A percentile compares a stretch with the other conserved stretches of the same genome.
Evolutionary conservation across 1,284 basidiomycete genomes (phyloP).

Genomic region (Tilletiaria anomala): DNA sequence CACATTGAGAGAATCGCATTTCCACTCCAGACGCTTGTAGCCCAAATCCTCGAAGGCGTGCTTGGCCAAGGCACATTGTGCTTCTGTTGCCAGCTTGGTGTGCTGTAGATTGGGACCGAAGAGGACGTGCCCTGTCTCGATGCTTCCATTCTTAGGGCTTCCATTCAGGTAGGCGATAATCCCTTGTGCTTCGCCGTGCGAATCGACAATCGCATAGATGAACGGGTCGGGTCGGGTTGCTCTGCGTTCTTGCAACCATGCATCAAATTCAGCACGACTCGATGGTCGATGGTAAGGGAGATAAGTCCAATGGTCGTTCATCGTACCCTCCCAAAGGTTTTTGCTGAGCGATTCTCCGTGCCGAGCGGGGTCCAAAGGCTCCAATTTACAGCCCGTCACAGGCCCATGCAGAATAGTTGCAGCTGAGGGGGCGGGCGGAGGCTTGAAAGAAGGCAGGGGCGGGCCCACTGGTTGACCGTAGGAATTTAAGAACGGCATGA

Average conservation of each 20-base stretch:
- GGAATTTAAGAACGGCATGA: too few species aligned
- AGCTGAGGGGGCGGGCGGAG: too few species aligned
- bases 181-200: neutral
- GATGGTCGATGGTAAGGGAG: neutral
- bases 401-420: too few species aligned
- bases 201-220: neutral
- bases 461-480: too few species aligned
- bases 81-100: conserved; percentile 14
- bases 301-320: neutral
- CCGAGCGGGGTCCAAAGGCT: too few species aligned
- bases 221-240: neutral
- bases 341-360: too few species aligned
- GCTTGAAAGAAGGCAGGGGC: too few species aligned
- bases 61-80: conserved; percentile 10
- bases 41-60: conserved; percentile 12
- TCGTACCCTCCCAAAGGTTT: neutral
- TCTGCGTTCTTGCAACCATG: neutral
- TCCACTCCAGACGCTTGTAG: conserved; percentile 24
- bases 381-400: too few species aligned
- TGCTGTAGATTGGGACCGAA: conserved; percentile 13
- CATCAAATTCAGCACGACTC: neutral
- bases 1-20: conserved; percentile 20
- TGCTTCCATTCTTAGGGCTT: conserved; percentile 7
- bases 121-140: conserved; percentile 24
- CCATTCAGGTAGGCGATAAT: conserved; percentile 10